A percentile compares a stretch with the other conserved stretches of the same genome.
Evolutionary conservation across 2,329 filamentous ascomycete genomes (phyloP).

Genomic region (Aciculosporium take): DNA sequence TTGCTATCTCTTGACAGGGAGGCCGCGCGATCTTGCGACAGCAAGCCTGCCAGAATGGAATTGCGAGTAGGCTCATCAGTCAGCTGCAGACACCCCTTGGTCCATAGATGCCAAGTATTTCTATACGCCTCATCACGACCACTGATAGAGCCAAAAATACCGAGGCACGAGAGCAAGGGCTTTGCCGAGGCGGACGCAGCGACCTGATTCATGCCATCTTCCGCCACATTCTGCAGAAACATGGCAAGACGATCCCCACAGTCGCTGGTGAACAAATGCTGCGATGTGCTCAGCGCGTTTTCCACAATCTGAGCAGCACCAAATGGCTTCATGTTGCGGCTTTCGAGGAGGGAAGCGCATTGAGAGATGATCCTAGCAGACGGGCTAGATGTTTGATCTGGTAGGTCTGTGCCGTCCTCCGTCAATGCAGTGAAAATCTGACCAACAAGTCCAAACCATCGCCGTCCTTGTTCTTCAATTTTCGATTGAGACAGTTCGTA

Average conservation of each 20-base stretch:
- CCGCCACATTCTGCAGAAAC: slow-evolving; percentile 35
- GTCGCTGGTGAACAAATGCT: slow-evolving; percentile 25
- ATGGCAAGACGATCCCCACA: slow-evolving; percentile 23
- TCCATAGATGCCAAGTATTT: slow-evolving; percentile 30
- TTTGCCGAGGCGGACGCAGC: slow-evolving; percentile 54
- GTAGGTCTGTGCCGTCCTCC: slow-evolving; percentile 7
- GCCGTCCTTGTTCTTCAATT: slow-evolving; percentile 50
- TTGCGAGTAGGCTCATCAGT: slow-evolving; percentile 11
- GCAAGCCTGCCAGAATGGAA: slow-evolving; percentile 27
- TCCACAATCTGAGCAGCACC: slow-evolving; percentile 36
- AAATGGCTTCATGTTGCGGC: slow-evolving; percentile 42
- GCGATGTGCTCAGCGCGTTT: slow-evolving; percentile 22
- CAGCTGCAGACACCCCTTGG: slow-evolving; percentile 25
- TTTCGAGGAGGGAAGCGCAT: slow-evolving; percentile 29
- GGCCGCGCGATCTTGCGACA: slow-evolving; percentile 29
- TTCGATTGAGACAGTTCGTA: slow-evolving; percentile 57
- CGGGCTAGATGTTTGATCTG: slow-evolving; percentile 17
- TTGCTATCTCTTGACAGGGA: slow-evolving; percentile 23
- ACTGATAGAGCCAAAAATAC: slow-evolving; percentile 34
- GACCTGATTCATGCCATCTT: slow-evolving; percentile 41
- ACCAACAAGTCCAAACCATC: slow-evolving; percentile 49
- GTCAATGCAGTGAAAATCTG: slow-evolving; percentile 25
- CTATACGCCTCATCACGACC: slow-evolving; percentile 24
- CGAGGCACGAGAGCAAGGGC: slow-evolving; percentile 51
- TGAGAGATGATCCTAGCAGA: slow-evolving; percentile 19